Evolutionary conservation across 2,329 filamentous ascomycete species (phyloP), one percentile per base, ranked within the genome.

Genomic region (Monilinia aucupariae): DNA sequence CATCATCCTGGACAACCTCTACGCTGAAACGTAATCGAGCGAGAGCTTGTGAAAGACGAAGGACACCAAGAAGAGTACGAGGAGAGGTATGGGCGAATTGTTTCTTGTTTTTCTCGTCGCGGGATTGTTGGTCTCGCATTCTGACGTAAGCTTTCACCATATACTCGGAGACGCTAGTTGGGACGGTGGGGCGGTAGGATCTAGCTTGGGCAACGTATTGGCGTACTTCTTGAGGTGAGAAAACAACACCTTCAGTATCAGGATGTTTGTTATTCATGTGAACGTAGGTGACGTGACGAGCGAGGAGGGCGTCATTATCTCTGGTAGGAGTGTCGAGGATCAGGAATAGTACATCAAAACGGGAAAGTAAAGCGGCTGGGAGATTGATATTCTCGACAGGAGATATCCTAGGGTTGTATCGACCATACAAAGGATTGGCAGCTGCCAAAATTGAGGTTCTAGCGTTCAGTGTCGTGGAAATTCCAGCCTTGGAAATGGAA

Each of bases 321-420:
- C 92, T 89, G 22, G 87, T 88, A 2, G 94, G 93, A 45, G 91
- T 96, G 79, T 99, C 94, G 64, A 99, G 88, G 71, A 99, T 92
- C 53, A 99, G 82, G 82, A 97, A 99, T 69, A 99, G 85, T 69
- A 99, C 84, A 75, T 99, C 94, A 77, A 99, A 99, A 84, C 94
- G 91, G 64, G 93, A 97, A 61, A 99, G 85, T 25, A 99, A 85
- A 25, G 94, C 94, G 22, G 94, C 94, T n/a, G 94, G 94, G 48
- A 99, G 86, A 77, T 99, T 99, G 78, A 99, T 99, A 77, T 99
- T 99, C 76, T 99, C 94, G 32, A 99, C 92, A 0, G 94, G 94
- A 0, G 93, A 97, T 71, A 99, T 89, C 67, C 92, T 91, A 63
- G 94, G 94, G 78, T 99, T 99, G 81, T 99, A 99, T 66, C 94